A percentile compares a stretch with the other conserved stretches of the same genome.
phyloP scores from a whole-genome alignment of 1,284 basidiomycete species.

The Caloboletus firmus region DNA sequence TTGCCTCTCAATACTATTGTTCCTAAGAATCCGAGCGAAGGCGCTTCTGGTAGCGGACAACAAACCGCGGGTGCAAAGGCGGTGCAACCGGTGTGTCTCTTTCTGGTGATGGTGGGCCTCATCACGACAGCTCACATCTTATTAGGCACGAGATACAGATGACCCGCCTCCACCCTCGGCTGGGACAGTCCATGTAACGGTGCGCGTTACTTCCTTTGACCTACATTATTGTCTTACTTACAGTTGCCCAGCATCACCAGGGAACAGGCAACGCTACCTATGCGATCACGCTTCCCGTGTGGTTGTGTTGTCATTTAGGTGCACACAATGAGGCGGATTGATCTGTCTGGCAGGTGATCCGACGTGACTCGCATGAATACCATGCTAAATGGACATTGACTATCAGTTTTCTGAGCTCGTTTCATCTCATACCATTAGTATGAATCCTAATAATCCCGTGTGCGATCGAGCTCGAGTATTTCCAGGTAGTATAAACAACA shows the following conservation, averaged over 20 bases:
- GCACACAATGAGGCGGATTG: neutral
- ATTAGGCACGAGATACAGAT: neutral
- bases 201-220: neutral
- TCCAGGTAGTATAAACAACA: neutral
- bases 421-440: too few species aligned
- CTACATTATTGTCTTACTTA: neutral
- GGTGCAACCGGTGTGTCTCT: accelerated
- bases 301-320: neutral
- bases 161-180: neutral
- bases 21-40: neutral
- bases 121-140: neutral
- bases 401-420: neutral
- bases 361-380: too few species aligned
- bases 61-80: neutral
- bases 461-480: too few species aligned
- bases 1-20: neutral
- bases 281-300: neutral
- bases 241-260: neutral
- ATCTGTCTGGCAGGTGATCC: neutral
- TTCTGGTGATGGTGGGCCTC: neutral
- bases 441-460: too few species aligned
- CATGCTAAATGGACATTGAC: neutral
- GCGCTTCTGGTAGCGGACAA: neutral
- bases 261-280: neutral
- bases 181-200: neutral